phyloP scores from a whole-genome alignment of 108 stramenopile genomes.

The Parmales sp. region DNA sequence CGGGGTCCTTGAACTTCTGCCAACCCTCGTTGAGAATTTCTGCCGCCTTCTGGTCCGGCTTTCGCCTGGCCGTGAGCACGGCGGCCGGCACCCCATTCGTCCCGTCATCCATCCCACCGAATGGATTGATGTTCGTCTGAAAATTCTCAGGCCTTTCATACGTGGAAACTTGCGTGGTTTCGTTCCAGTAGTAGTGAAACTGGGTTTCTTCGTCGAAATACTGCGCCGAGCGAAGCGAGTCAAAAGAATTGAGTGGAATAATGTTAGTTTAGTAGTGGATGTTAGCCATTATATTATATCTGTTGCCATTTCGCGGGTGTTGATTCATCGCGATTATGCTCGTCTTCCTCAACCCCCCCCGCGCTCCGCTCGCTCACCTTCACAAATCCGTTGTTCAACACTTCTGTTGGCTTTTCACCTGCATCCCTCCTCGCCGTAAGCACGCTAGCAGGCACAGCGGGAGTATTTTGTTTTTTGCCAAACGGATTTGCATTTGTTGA shows the following conservation, averaged over 20 bases:
- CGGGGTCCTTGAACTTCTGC: constrained; percentile 1
- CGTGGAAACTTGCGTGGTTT: neutral
- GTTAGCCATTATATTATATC: too few relatives aligned
- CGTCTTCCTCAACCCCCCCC: too few relatives aligned
- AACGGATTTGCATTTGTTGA: neutral
- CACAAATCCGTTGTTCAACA: too few relatives aligned
- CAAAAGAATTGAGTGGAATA: too few relatives aligned
- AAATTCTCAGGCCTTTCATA: neutral
- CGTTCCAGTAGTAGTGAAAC: neutral
- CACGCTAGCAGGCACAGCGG: too few relatives aligned
- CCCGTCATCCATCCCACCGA: neutral
- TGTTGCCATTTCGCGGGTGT: too few relatives aligned
- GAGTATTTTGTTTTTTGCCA: too few relatives aligned
- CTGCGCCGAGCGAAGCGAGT: neutral
- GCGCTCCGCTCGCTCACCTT: too few relatives aligned
- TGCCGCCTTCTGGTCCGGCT: neutral
- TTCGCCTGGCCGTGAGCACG: neutral
- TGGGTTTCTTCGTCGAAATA: neutral
- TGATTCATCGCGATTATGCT: too few relatives aligned
- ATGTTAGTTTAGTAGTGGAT: too few relatives aligned
- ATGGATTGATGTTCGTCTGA: neutral
- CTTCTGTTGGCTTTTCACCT: too few relatives aligned
- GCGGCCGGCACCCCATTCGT: neutral
- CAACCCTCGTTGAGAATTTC: neutral
- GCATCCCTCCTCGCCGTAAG: too few relatives aligned